Conservation (phyloP, 352 stramenopile species). For the Globisporangium recalcitrans region DNA sequence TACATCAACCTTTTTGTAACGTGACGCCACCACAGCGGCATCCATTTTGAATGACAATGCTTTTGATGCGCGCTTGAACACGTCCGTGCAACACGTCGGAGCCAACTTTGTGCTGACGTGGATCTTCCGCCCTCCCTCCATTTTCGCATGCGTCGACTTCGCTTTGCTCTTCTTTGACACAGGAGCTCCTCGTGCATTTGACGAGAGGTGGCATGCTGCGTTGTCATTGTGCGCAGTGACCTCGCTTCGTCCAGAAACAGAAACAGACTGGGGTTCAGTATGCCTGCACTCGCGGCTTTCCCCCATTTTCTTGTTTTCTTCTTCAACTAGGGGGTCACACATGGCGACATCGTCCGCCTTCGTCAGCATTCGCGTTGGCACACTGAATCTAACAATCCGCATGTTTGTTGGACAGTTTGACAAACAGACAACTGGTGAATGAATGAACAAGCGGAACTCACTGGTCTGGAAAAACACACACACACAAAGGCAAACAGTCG, state of each 20-base stretch:
- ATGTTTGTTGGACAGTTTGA: not conserved
- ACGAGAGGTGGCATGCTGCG: no score
- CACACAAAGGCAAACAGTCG: no score
- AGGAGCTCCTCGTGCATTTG: not conserved
- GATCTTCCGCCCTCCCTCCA: not conserved
- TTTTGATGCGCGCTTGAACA: not conserved
- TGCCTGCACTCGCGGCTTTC: not conserved
- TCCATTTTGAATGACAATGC: no score
- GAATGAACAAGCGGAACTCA: not conserved
- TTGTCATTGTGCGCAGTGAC: not conserved
- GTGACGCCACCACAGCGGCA: not conserved
- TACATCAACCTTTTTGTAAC: not conserved
- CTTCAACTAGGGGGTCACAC: not conserved
- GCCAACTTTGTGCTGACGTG: not conserved
- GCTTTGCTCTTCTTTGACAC: not conserved
- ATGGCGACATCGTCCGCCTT: not conserved
- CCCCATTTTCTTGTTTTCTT: not conserved
- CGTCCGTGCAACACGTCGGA: not conserved
- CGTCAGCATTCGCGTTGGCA: not conserved
- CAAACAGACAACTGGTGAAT: not conserved
- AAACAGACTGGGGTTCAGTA: not conserved
- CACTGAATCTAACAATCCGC: not conserved
- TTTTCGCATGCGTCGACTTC: conserved; percentile 6
- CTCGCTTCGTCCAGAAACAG: not conserved
- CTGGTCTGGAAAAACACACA: no score